Evolutionary conservation across 1,284 basidiomycete species (phyloP), one percentile per base, ranked within the genome.

Genomic region (Schizophyllum amplum): DNA sequence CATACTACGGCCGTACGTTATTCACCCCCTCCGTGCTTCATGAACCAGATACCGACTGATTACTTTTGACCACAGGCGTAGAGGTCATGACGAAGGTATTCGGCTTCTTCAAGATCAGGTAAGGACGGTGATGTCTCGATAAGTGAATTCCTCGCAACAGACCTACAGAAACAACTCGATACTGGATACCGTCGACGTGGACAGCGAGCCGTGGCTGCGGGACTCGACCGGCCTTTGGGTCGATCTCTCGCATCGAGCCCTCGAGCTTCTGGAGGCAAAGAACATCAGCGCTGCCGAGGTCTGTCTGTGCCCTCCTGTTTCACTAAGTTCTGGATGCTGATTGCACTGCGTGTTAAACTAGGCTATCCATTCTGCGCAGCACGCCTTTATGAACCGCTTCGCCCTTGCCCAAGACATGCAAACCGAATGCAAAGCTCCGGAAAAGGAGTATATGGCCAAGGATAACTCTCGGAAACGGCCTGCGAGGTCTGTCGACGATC

Each of bases 311-410:
- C 13, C 6, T 49, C 5, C 5, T n/a, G 17, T 24, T 62, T 61
- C 59, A 62, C 81, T n/a, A n/a, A n/a, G n/a, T n/a, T 57, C 78
- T 81, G 0, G 83, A 88, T 0, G 90, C 85, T 2, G 48, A 50
- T 9, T 20, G 48, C 48, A n/a, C n/a, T n/a, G n/a, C n/a, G n/a
- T 20, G 4, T 13, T 26, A 5, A 52, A 23, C 24, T 52, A 71
- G 58, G 90, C 87, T 0, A 92, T 95, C 54, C 93, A 95, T 65
- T 83, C 90, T 1, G 90, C 92, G 1, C 80, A 87, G 61, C 94
- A 96, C 66, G 92, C 91, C 0, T 78, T 94, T 61, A 71, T 95
- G 59, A 92, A 91, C 59, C 81, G 84, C 52, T 93, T 93, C 63
- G 75, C 82, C 5, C 74, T 94, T 62, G 78, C 81, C 2, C 70